phyloP scores from a whole-genome alignment of 768 basidiomycete species.

The Rubroboletus pulcherrimus region DNA sequence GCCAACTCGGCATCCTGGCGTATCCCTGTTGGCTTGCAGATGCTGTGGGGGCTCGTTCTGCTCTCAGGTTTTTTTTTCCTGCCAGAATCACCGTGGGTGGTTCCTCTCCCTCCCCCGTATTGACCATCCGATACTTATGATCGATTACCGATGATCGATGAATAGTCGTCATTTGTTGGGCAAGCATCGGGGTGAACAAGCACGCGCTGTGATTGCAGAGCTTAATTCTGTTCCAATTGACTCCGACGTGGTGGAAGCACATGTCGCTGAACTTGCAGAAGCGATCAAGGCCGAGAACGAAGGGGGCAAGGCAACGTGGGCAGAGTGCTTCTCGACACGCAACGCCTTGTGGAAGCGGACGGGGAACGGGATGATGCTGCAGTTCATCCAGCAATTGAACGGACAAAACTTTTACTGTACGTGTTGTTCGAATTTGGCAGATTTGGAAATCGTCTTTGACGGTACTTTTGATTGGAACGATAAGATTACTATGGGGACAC shows the following conservation, averaged over 20 bases:
- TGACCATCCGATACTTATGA: neutral
- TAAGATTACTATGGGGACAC: constrained; percentile 18
- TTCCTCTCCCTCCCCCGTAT: neutral
- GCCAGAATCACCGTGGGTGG: constrained; percentile 14
- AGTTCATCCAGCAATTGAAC: constrained; percentile 15
- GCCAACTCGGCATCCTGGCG: constrained; percentile 15
- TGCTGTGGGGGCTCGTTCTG: constrained; percentile 10
- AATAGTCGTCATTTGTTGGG: constrained; percentile 11
- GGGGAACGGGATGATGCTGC: constrained; percentile 15
- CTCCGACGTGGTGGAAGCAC: constrained; percentile 10
- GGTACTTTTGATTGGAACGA: neutral
- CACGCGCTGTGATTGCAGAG: constrained; percentile 13
- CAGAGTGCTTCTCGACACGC: constrained; percentile 15
- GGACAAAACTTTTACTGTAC: constrained; percentile 18
- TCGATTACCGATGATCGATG: neutral
- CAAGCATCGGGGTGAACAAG: neutral
- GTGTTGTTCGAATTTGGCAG: neutral
- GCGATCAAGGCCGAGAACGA: constrained; percentile 16
- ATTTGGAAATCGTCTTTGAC: neutral
- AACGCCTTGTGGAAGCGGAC: constrained; percentile 18
- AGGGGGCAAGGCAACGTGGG: constrained; percentile 14
- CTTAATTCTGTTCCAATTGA: constrained; percentile 13
- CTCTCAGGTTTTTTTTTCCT: constrained; percentile 14
- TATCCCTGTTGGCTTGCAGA: constrained; percentile 12
- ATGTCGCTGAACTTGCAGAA: constrained; percentile 13